These are phyloP conservation scores for Lasiodiplodia sp. DNA, from an alignment of 2,329 filamentous ascomycete species.

Conservation along the genomic window DNA sequence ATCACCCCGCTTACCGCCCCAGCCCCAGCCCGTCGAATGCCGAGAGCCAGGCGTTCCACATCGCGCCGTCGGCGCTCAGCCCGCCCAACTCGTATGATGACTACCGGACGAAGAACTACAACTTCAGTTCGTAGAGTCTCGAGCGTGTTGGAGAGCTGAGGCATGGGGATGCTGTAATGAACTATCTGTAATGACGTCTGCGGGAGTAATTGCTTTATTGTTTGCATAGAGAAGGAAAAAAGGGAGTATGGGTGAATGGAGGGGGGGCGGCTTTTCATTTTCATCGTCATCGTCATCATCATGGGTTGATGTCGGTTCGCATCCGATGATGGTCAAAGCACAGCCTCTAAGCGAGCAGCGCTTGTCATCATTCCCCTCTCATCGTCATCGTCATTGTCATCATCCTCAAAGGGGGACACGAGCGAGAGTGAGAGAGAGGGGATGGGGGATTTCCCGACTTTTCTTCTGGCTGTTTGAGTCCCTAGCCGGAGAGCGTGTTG, in stretches of 20 bases:
- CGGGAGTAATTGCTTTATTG: not conserved
- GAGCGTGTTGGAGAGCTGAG: not conserved
- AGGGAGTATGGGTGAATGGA: not conserved
- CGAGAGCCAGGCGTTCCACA: conserved; percentile 20
- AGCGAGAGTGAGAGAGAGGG: too few relatives aligned
- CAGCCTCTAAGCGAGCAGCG: not conserved
- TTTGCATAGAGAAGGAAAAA: not conserved
- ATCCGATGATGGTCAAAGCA: not conserved
- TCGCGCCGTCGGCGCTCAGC: conserved; percentile 22
- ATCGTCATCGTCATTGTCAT: not conserved
- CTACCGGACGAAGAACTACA: conserved; percentile 27
- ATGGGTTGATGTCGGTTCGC: not conserved
- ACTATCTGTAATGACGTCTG: not conserved
- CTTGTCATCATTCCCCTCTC: not conserved
- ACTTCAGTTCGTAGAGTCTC: conserved; percentile 7
- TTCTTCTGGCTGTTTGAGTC: conserved; percentile 1
- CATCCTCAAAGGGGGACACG: not conserved
- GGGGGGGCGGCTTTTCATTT: not conserved
- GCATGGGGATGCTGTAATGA: not conserved
- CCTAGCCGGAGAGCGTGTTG: not conserved
- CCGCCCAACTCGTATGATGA: conserved; percentile 25
- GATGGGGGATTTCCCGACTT: not conserved
- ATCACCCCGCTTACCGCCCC: conserved; percentile 25
- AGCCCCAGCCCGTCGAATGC: not conserved
- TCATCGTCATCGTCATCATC: not conserved